Base-by-base conservation (phyloP, 352 stramenopile species). In the Pseudoperonospora humuli region DNA sequence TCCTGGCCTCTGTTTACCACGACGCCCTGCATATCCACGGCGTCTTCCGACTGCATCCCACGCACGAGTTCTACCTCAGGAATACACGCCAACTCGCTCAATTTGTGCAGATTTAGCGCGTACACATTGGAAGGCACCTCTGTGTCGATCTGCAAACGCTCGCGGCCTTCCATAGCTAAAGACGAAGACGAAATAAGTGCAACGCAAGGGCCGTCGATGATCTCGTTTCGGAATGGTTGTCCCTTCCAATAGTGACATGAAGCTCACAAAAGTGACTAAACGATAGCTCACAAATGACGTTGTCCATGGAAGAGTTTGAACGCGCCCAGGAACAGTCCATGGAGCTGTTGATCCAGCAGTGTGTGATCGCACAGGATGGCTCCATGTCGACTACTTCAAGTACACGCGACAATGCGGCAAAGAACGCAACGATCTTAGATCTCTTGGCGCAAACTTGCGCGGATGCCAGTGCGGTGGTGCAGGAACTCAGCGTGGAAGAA, bases 71-170 rank as follows among this genome's bases (percentile, higher is more conserved):
- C 78, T 8, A 41, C 43, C 60, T 84, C 75, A 5, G 75, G 63
- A 55, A 90, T 84, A 23, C 47, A 53, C 24, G 72, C 62, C 54
- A 86, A 56, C 43, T 63, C 37, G 44, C 78, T 90, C 17, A 90
- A 67, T 55, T 78, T 77, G 26, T 67, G 54, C 29, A 90, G 67
- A 49, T 87, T 54, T 28, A 90, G 47, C 47, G 75, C 67, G 23
- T 87, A 90, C 32, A 86, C 75, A 35, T 65, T 84, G n/a, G 77
- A 84, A 20, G 77, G 77, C 58, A 90, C 77, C 44, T 89, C 75
- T 27, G 71, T 83, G 57, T 86, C 71, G 54, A 86, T 74, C 56
- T 70, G 43, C 28, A 81, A 54, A 29, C 53, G 50, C 39, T 68
- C 57, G 44, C 63, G 63, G 19, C 54, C 50, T 39, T 66, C 62